A percentile compares a stretch with the other conserved stretches of the same genome.
phyloP scores from a whole-genome alignment of 768 basidiomycete species.

The Termitomyces sp. region DNA sequence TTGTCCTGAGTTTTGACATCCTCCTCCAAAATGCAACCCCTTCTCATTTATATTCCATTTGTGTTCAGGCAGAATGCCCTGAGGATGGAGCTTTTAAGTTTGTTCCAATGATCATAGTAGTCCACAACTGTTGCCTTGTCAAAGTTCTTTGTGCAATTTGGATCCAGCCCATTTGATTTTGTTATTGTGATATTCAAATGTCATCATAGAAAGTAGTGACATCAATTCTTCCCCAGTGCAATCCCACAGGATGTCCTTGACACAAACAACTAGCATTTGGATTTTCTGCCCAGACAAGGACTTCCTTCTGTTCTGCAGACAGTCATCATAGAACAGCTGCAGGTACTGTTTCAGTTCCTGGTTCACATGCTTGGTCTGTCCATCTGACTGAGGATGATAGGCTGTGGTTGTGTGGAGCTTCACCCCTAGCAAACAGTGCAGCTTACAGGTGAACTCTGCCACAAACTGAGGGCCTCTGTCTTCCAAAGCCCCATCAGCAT shows the following conservation, averaged over 20 bases:
- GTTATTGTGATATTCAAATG: not conserved
- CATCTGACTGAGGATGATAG: too few relatives aligned
- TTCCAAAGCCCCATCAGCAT: too few relatives aligned
- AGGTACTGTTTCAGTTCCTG: too few relatives aligned
- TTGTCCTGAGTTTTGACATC: not conserved
- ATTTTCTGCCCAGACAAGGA: not conserved
- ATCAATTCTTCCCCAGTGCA: not conserved
- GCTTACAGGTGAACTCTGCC: too few relatives aligned
- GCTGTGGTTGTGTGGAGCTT: too few relatives aligned
- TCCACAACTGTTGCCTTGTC: not conserved
- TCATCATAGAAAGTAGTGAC: not conserved
- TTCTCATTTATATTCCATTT: not conserved
- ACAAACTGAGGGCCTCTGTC: too few relatives aligned
- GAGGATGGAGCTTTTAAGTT: not conserved
- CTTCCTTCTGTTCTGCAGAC: too few relatives aligned
- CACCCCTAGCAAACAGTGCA: too few relatives aligned
- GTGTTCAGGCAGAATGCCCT: not conserved
- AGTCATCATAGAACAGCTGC: too few relatives aligned
- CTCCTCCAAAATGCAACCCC: not conserved
- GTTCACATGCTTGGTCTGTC: too few relatives aligned
- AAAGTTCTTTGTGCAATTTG: not conserved
- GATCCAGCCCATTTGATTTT: not conserved
- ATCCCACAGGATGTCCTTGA: not conserved
- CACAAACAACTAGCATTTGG: not conserved
- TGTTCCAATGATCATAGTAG: not conserved